Percentiles rank a stretch among this genome's conserved stretches.
Conservation (phyloP, 2,329 filamentous ascomycete genomes). For the Neonectria ditissima region DNA sequence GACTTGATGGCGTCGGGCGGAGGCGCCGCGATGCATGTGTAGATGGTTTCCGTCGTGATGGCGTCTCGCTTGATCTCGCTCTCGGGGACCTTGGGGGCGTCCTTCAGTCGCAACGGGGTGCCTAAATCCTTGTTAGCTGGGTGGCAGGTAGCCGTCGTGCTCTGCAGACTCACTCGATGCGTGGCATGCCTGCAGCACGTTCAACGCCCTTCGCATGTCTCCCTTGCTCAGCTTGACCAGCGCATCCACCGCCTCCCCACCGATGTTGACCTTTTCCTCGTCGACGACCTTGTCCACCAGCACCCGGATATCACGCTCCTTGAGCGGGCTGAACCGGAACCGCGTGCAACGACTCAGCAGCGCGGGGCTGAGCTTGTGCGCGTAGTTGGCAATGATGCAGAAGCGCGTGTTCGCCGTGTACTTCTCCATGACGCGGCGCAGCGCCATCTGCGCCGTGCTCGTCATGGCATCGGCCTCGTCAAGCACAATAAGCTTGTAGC, state of each 20-base stretch:
- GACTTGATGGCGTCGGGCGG: conserved; percentile 88
- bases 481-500: conserved; percentile 95
- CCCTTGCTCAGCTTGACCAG: conserved; percentile 91
- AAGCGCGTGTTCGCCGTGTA: conserved; percentile 98
- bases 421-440: conserved; percentile 98
- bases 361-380: conserved; percentile 95
- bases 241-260: conserved; percentile 81
- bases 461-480: conserved; percentile 99
- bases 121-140: conserved; percentile 56
- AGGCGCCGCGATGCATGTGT: conserved; percentile 96
- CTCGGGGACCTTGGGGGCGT: conserved; percentile 69
- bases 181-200: conserved; percentile 96
- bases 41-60: conserved; percentile 93
- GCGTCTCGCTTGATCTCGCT: conserved; percentile 78
- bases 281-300: conserved; percentile 91
- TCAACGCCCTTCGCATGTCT: conserved; percentile 94
- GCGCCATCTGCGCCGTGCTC: conserved; percentile 96
- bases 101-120: conserved; percentile 73
- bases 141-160: not conserved
- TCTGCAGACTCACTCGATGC: conserved; percentile 77
- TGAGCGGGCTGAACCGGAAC: conserved; percentile 94
- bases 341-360: conserved; percentile 92
- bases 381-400: conserved; percentile 99
- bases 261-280: conserved; percentile 88
- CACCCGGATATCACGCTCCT: conserved; percentile 85